Percentiles rank a stretch among this genome's conserved stretches.
These are phyloP conservation scores for Pyrenophora tritici-repentis DNA, from an alignment of 2,329 filamentous ascomycete genomes.

Conservation along the genomic window DNA sequence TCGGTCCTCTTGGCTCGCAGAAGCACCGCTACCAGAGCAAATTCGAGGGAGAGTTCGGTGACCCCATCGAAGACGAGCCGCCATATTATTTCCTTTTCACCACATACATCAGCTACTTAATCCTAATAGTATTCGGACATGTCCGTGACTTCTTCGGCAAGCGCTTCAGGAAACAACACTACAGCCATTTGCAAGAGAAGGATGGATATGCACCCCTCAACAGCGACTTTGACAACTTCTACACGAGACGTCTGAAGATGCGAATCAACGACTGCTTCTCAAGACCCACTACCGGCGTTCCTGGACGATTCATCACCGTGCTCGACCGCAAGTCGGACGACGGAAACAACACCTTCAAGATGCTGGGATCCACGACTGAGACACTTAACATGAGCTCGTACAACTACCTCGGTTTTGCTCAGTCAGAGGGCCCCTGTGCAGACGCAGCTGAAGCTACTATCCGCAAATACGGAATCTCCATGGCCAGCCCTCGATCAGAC, in stretches of 20 bases:
- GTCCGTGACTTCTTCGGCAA: conserved; percentile 98
- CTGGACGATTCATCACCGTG: conserved; percentile 89
- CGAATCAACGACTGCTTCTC: conserved; percentile 97
- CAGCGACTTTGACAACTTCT: conserved; percentile 99
- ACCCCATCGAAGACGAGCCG: conserved; percentile 90
- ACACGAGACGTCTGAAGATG: conserved; percentile 88
- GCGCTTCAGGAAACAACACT: conserved; percentile 85
- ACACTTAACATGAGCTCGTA: conserved; percentile 99
- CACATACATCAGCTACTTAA: conserved; percentile 96
- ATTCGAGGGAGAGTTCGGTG: conserved; percentile 79
- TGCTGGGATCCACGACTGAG: conserved; percentile 88
- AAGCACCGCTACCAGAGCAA: conserved; percentile 88
- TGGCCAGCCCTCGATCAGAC: conserved; percentile 81
- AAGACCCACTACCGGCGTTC: conserved; percentile 88
- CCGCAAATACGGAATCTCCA: conserved; percentile 81
- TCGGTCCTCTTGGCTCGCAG: conserved; percentile 79
- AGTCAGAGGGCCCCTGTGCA: conserved; percentile 94
- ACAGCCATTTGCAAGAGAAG: conserved; percentile 77
- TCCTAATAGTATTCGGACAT: conserved; percentile 94
- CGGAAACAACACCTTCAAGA: conserved; percentile 87
- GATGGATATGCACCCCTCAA: conserved; percentile 95
- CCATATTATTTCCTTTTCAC: conserved; percentile 97
- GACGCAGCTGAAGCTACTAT: conserved; percentile 87
- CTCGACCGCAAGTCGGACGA: conserved; percentile 90
- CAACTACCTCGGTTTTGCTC: conserved; percentile 98